Conservation (phyloP, 1,284 basidiomycete genomes). For the Heterobasidion occidentale region DNA sequence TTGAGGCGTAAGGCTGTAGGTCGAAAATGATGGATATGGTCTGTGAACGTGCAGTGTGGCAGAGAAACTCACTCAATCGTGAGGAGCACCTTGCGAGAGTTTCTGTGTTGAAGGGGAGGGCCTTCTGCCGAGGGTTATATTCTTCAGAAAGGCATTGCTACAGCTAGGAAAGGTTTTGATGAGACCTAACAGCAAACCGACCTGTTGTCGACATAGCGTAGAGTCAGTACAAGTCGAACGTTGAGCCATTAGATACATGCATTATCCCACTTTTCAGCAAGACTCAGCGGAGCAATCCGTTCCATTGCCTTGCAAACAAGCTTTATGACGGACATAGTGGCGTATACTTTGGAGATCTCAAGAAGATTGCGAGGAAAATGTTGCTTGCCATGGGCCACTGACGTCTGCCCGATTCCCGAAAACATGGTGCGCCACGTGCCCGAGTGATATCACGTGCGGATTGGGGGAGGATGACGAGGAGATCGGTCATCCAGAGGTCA, state of each 20-base stretch:
- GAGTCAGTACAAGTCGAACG: not conserved
- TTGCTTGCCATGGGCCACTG: too few species aligned
- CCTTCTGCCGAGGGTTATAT: slow-evolving; percentile 46
- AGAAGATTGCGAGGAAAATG: too few species aligned
- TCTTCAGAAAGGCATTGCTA: not conserved
- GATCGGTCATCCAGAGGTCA: not conserved
- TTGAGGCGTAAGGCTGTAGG: slow-evolving; percentile 62
- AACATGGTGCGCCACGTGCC: not conserved
- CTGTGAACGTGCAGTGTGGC: not conserved
- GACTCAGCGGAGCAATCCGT: slow-evolving; percentile 75
- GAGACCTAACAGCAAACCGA: slow-evolving; percentile 75
- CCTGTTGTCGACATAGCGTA: slow-evolving; percentile 34
- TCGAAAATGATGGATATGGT: slow-evolving; percentile 1
- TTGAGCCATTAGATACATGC: slow-evolving; percentile 37
- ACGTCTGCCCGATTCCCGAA: too few species aligned
- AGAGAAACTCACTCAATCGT: slow-evolving; percentile 71
- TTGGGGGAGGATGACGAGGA: not conserved
- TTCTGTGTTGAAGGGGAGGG: slow-evolving; percentile 43
- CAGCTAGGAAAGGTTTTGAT: slow-evolving; percentile 1
- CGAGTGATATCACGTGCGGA: not conserved
- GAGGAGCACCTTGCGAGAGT: slow-evolving; percentile 62
- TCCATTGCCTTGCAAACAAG: slow-evolving; percentile 60
- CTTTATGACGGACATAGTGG: slow-evolving; percentile 33
- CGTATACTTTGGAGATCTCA: not conserved
- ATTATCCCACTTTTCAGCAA: slow-evolving; percentile 90